phyloP scores from a whole-genome alignment of 768 basidiomycete species.

The Podaxis carcinomalis region DNA sequence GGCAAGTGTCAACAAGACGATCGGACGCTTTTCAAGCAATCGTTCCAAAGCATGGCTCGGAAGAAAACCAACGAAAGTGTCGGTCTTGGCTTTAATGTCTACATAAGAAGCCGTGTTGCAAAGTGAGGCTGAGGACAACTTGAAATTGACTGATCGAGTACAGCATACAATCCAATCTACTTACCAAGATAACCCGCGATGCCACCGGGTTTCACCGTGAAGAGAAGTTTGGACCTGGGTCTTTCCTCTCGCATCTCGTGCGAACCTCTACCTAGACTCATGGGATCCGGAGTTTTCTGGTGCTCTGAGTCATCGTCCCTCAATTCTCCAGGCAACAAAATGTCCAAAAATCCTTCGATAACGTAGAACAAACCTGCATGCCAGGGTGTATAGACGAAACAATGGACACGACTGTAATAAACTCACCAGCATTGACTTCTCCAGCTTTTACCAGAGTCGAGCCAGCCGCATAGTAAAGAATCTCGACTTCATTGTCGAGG shows the following conservation, averaged over 20 bases:
- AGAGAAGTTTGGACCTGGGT: constrained; percentile 64
- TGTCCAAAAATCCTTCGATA: constrained; percentile 94
- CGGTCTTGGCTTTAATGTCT: constrained; percentile 95
- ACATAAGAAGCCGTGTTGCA: constrained; percentile 93
- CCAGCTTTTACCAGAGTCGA: constrained; percentile 84
- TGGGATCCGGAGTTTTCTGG: constrained; percentile 13
- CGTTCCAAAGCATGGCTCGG: constrained; percentile 85
- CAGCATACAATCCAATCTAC: constrained; percentile 13
- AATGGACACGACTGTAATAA: not conserved
- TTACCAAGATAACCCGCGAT: constrained; percentile 94
- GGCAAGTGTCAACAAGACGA: constrained; percentile 91
- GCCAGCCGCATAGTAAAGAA: constrained; percentile 87
- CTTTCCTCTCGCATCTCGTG: constrained; percentile 28
- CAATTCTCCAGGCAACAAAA: constrained; percentile 57
- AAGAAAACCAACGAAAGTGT: constrained; percentile 96
- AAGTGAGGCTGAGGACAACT: constrained; percentile 64
- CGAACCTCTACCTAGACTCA: constrained; percentile 11
- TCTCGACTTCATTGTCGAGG: constrained; percentile 95
- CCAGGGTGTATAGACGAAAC: constrained; percentile 9
- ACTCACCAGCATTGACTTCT: constrained; percentile 77
- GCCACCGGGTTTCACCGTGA: constrained; percentile 95
- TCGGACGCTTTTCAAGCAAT: constrained; percentile 89
- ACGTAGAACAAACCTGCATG: constrained; percentile 83
- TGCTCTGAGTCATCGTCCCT: constrained; percentile 27
- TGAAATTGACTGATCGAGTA: constrained; percentile 2